These are phyloP conservation scores for Linum tenue DNA, from an alignment of 345 rosid genomes.

Conservation along the genomic window DNA sequence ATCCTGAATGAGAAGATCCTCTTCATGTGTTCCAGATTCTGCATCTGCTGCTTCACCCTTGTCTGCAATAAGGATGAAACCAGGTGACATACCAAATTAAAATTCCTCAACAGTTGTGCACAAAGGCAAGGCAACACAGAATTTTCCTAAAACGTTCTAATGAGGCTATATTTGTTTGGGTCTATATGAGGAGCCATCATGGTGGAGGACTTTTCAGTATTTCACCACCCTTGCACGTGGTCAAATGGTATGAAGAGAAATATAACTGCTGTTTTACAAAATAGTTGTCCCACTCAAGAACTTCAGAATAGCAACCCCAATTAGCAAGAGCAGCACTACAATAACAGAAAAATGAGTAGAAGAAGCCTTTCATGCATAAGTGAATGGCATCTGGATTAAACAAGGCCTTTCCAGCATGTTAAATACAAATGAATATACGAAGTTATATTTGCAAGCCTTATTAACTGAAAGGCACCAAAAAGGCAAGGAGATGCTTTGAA, in stretches of 20 bases:
- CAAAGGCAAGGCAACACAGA: neutral
- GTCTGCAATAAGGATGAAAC: slow-evolving; percentile 34
- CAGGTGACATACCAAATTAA: neutral
- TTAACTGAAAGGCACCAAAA: neutral
- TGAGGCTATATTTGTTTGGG: neutral
- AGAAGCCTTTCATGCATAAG: neutral
- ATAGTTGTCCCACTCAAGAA: neutral
- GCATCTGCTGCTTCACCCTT: slow-evolving; percentile 74
- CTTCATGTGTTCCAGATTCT: slow-evolving; percentile 72
- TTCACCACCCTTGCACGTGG: too few species aligned
- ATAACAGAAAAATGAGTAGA: neutral
- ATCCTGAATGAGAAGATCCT: slow-evolving; percentile 75
- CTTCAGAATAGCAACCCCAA: neutral
- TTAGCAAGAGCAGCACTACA: neutral
- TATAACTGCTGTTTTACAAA: neutral
- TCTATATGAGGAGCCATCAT: neutral
- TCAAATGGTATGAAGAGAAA: too few species aligned
- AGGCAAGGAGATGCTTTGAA: neutral
- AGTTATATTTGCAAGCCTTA: neutral
- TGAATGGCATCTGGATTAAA: neutral
- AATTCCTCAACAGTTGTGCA: neutral
- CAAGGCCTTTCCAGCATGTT: neutral
- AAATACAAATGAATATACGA: neutral
- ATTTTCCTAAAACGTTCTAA: neutral
- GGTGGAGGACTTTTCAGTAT: neutral